Conservation (phyloP, 306 rosid genomes). For the Lathyrus oleraceus region DNA sequence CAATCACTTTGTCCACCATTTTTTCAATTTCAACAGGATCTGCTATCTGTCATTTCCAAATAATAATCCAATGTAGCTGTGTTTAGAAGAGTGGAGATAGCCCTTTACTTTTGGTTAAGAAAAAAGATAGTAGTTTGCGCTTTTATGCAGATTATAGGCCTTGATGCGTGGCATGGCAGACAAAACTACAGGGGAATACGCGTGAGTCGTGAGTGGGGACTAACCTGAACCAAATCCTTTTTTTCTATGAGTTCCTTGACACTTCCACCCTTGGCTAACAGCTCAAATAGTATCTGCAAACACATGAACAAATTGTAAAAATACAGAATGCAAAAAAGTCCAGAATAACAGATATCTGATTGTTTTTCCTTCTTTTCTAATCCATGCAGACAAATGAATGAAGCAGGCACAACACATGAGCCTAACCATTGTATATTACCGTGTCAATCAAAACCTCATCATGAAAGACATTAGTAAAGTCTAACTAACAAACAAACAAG, state of each 20-base stretch:
- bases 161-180: background rate
- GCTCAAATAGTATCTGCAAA: slow-evolving; percentile 80
- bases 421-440: background rate
- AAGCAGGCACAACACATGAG: background rate
- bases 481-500: background rate
- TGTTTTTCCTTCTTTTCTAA: slow-evolving; percentile 25
- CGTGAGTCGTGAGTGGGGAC: background rate
- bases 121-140: background rate
- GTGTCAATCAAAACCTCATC: slow-evolving; percentile 22
- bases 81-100: background rate
- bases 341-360: slow-evolving; percentile 2
- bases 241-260: slow-evolving; percentile 77
- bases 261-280: slow-evolving; percentile 88
- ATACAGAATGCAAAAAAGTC: slow-evolving; percentile 16
- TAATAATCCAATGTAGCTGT: background rate
- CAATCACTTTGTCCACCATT: slow-evolving; percentile 75
- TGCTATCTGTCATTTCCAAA: slow-evolving; percentile 58
- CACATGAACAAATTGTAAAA: slow-evolving; percentile 21
- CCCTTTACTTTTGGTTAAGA: background rate
- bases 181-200: too few relatives aligned
- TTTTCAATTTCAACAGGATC: slow-evolving; percentile 84
- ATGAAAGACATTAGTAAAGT: background rate
- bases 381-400: slow-evolving; percentile 12
- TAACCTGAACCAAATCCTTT: slow-evolving; percentile 91
- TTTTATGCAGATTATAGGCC: background rate